These are phyloP conservation scores for Microascus cirrosus DNA, from an alignment of 2,329 filamentous ascomycete species.

Conservation along the genomic window DNA sequence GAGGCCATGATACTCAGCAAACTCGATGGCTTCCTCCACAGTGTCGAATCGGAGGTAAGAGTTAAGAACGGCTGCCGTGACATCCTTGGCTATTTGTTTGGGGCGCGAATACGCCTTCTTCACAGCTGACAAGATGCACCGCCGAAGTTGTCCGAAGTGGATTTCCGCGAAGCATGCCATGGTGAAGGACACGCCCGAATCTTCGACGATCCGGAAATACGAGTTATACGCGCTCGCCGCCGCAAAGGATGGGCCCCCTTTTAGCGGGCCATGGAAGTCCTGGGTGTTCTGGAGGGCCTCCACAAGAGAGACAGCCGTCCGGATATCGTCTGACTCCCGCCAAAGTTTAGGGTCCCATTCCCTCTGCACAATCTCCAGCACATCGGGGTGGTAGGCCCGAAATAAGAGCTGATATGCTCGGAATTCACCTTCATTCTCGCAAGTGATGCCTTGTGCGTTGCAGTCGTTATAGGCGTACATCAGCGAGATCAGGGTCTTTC, in stretches of 20 bases:
- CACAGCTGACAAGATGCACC: slow-evolving; percentile 43
- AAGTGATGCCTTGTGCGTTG: slow-evolving; percentile 42
- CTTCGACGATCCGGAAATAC: slow-evolving; percentile 50
- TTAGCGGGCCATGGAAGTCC: slow-evolving; percentile 45
- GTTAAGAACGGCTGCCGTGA: slow-evolving; percentile 45
- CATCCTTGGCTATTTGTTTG: slow-evolving; percentile 45
- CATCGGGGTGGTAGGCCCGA: slow-evolving; percentile 46
- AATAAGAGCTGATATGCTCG: slow-evolving; percentile 54
- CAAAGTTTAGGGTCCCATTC: slow-evolving; percentile 46
- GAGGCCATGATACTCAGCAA: slow-evolving; percentile 48
- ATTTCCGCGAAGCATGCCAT: slow-evolving; percentile 61
- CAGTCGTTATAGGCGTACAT: slow-evolving; percentile 58
- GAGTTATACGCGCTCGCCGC: slow-evolving; percentile 37
- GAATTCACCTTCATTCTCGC: slow-evolving; percentile 55
- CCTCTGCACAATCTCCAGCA: slow-evolving; percentile 39
- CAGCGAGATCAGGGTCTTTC: slow-evolving; percentile 53
- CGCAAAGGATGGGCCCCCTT: slow-evolving; percentile 33
- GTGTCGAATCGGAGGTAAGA: slow-evolving; percentile 55
- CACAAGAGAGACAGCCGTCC: slow-evolving; percentile 49
- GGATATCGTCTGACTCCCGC: slow-evolving; percentile 44
- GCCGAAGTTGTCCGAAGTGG: slow-evolving; percentile 52
- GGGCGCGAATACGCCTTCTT: slow-evolving; percentile 44
- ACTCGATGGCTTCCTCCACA: slow-evolving; percentile 52
- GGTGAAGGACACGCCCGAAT: slow-evolving; percentile 49
- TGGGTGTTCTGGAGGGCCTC: slow-evolving; percentile 48